Base-by-base conservation (phyloP, 2,329 filamentous ascomycete species). In the Phyllosticta citriasiana region DNA sequence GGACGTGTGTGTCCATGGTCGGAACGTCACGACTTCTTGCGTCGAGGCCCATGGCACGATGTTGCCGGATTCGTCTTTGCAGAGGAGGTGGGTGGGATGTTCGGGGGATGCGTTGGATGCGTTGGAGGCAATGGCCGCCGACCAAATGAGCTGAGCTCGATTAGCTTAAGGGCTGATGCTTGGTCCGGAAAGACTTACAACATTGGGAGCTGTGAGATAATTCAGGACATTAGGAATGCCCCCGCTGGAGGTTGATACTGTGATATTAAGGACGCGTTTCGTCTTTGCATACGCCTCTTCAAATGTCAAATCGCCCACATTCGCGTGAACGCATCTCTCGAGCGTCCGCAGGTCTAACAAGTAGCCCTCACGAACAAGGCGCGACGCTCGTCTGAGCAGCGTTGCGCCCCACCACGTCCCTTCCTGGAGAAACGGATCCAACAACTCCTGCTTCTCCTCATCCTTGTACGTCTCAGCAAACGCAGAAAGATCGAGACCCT, bases 131-230 rank as follows among this genome's bases (percentile, higher is more conserved):
- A 90, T 83, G 2, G 88, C 88, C 3, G 88, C 88, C 8, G 88
- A 89, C 84, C 88, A 89, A 65, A 92, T 91, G 61, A 96, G 80
- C 83, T 90, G 50, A 70, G 66, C 22, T 26, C 24, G 12, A 16
- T 40, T 16, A 62, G 57, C 12, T 33, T 25, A 24, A 16, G 10
- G 35, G 4, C 6, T 8, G 51, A 16, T 50, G 6, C 33, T 22
- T 2, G 30, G 55, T 12, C 14, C 24, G 22, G 19, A 12, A 51
- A 19, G 25, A 85, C 88, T 66, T 82, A 91, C 88, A 68, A 97
- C 91, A 70, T 97, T 93, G 3, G 93, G 93, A 2, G 93, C 89
- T 1, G 92, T 97, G 57, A 97, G 80, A 70, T 97, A 94, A 73
- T 97, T 97, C 35, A 97, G 82, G 33, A 97, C 77, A 55, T 88